phyloP scores from a whole-genome alignment of 129 eudicot species.

The Tanacetum coccineum region DNA sequence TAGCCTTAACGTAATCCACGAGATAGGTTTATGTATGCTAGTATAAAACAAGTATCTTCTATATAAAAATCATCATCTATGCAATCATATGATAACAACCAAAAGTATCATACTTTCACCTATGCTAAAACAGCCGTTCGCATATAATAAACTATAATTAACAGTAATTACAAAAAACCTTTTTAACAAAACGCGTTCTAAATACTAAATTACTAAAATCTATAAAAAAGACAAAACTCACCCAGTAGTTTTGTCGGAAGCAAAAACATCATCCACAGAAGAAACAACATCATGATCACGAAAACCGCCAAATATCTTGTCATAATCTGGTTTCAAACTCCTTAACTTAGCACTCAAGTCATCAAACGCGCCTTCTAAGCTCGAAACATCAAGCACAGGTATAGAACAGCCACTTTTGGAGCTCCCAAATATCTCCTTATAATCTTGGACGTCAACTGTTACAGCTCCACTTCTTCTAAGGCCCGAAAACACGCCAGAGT shows the following conservation, averaged over 20 bases:
- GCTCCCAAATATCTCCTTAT: conserved; percentile 63
- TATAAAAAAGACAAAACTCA: not conserved
- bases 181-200: not conserved
- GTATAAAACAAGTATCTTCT: too few species aligned
- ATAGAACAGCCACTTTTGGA: conserved; percentile 45
- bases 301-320: conserved; percentile 58
- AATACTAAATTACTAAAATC: not conserved
- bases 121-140: conserved; percentile 32
- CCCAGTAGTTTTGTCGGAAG: not conserved
- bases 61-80: not conserved
- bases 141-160: conserved; percentile 11
- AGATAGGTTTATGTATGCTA: too few species aligned
- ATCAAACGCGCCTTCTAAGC: conserved; percentile 24
- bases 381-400: conserved; percentile 74
- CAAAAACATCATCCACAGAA: conserved; percentile 44
- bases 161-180: conserved; percentile 19
- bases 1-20: too few species aligned
- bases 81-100: not conserved
- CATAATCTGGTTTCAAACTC: conserved; percentile 59
- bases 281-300: conserved; percentile 35
- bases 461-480: conserved; percentile 29
- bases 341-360: conserved; percentile 24
- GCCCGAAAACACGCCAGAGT: conserved; percentile 58
- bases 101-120: not conserved
- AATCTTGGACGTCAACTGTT: conserved; percentile 35